Evolutionary conservation across 2,329 filamentous ascomycete species (phyloP).

Genomic region (Malbranchea zuffiana): DNA sequence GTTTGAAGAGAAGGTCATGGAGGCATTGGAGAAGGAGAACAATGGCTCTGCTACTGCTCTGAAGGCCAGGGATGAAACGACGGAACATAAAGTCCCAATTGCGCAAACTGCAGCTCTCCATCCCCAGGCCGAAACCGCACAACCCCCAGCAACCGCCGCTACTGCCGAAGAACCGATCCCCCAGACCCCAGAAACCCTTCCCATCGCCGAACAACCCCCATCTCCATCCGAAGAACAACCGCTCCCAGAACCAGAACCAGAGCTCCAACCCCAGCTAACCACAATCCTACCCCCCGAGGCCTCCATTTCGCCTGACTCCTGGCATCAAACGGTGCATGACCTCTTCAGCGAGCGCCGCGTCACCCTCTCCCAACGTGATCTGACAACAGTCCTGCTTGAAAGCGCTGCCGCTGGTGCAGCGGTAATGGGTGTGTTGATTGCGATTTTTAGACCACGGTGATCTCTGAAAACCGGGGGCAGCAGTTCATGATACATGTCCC

Average conservation of each 20-base stretch:
- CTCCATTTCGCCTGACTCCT: constrained; percentile 30
- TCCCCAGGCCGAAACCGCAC: constrained; percentile 7
- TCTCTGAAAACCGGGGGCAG: constrained; percentile 5
- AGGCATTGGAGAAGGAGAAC: constrained; percentile 57
- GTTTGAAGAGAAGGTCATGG: constrained; percentile 65
- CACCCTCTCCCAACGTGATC: constrained; percentile 55
- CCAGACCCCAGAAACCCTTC: constrained; percentile 5
- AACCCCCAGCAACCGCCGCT: constrained; percentile 7
- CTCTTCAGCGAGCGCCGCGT: constrained; percentile 56
- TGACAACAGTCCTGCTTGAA: constrained; percentile 59
- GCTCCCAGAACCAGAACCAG: constrained; percentile 4
- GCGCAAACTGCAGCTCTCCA: background rate
- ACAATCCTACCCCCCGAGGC: constrained; percentile 17
- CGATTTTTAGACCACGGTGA: constrained; percentile 39
- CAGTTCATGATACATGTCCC: background rate
- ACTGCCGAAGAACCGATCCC: constrained; percentile 5
- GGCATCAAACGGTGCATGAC: constrained; percentile 44
- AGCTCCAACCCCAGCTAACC: constrained; percentile 18
- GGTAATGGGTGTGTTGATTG: constrained; percentile 43
- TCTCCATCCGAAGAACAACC: background rate
- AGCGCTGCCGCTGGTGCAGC: constrained; percentile 56
- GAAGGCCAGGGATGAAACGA: constrained; percentile 11
- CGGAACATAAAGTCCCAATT: background rate
- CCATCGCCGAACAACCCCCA: background rate
- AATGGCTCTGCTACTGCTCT: constrained; percentile 5